phyloP scores from a whole-genome alignment of 257 asterid genomes.

The Solanum pennellii region DNA sequence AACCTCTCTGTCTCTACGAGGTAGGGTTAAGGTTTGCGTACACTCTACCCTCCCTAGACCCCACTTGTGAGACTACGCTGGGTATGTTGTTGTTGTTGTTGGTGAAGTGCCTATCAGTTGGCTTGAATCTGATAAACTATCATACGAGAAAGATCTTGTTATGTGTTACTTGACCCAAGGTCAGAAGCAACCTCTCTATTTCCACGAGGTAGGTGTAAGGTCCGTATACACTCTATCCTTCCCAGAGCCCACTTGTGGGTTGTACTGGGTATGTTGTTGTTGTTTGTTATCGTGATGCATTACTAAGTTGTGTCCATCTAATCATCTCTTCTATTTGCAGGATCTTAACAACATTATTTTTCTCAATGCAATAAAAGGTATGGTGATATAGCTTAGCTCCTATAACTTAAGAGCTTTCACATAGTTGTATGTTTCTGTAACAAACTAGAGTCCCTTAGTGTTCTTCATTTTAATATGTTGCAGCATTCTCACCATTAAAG shows the following conservation, averaged over 20 bases:
- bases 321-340: slow-evolving; percentile 33
- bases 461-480: slow-evolving; percentile 3
- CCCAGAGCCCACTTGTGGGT: neutral
- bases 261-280: neutral
- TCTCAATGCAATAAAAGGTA: slow-evolving; percentile 75
- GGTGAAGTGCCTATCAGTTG: neutral
- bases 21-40: neutral
- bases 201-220: neutral
- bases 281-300: neutral
- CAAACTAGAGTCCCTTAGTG: slow-evolving; percentile 4
- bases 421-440: neutral
- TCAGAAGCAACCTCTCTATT: neutral
- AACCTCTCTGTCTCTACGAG: neutral
- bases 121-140: neutral
- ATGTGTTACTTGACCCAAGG: neutral
- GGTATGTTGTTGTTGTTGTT: neutral
- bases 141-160: neutral
- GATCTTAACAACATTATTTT: slow-evolving; percentile 53
- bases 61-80: neutral
- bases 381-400: neutral
- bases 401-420: neutral
- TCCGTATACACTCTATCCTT: neutral
- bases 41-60: neutral
- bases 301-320: neutral
- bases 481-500: slow-evolving; percentile 82